A percentile compares a stretch with the other conserved stretches of the same genome.
Conservation (phyloP, 495 filamentous ascomycete species). For the Talaromyces nanjingensis region DNA sequence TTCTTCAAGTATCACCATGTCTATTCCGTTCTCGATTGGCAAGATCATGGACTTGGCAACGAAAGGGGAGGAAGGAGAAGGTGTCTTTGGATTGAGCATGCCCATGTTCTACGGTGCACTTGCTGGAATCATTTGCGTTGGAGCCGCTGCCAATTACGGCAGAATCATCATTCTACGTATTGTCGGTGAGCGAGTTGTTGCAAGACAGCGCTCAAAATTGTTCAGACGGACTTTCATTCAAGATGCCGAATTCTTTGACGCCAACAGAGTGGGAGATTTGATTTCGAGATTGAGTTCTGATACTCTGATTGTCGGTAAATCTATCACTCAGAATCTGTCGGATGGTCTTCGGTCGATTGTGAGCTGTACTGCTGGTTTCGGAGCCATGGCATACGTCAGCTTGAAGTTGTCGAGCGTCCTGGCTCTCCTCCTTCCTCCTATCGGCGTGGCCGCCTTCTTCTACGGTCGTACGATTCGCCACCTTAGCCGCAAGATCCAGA, state of each 20-base stretch:
- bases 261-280: constrained; percentile 91
- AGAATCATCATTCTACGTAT: constrained; percentile 91
- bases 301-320: constrained; percentile 95
- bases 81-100: constrained; percentile 66
- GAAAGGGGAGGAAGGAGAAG: constrained; percentile 41
- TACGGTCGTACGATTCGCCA: constrained; percentile 84
- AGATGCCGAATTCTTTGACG: constrained; percentile 98
- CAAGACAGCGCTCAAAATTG: constrained; percentile 78
- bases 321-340: constrained; percentile 94
- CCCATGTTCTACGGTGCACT: constrained; percentile 74
- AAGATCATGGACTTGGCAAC: constrained; percentile 88
- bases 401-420: constrained; percentile 84
- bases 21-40: constrained; percentile 91
- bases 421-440: constrained; percentile 78
- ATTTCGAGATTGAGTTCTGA: constrained; percentile 94
- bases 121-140: constrained; percentile 59
- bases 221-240: constrained; percentile 88
- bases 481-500: constrained; percentile 83
- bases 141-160: constrained; percentile 85
- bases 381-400: constrained; percentile 88
- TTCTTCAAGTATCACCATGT: constrained; percentile 87
- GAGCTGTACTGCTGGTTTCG: constrained; percentile 80
- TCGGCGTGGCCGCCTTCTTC: constrained; percentile 85
- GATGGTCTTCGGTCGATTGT: constrained; percentile 86
- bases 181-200: constrained; percentile 89